phyloP scores from a whole-genome alignment of 2,329 filamentous ascomycete genomes.

The Aspergillus puulaauensis region DNA sequence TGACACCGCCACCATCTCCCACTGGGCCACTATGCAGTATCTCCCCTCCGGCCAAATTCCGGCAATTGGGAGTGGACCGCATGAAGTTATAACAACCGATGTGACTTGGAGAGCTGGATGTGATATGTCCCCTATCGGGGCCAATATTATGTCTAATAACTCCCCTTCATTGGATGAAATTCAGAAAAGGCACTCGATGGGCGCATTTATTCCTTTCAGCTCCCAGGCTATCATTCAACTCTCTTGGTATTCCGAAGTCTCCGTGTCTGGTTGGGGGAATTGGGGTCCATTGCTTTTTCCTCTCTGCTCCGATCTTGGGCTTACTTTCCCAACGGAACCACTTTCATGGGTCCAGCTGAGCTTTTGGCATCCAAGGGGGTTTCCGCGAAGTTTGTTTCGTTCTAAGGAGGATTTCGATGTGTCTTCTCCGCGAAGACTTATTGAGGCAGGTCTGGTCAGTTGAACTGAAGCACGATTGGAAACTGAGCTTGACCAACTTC shows the following conservation, averaged over 20 bases:
- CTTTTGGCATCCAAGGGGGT: too few species aligned
- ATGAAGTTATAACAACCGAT: neutral
- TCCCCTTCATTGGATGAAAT: neutral
- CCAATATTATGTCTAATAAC: neutral
- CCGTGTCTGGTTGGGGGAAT: neutral
- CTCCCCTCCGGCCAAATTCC: neutral
- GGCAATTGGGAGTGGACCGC: neutral
- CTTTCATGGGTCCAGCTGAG: neutral
- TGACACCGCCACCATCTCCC: too few species aligned
- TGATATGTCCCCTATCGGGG: neutral
- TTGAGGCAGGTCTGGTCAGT: neutral
- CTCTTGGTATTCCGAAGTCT: neutral
- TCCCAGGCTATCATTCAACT: neutral
- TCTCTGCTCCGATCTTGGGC: neutral
- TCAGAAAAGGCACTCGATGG: neutral
- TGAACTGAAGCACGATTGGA: neutral
- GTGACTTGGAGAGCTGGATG: neutral
- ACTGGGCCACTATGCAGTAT: too few species aligned
- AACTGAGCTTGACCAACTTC: neutral
- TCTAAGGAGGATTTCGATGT: neutral
- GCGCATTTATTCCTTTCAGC: neutral
- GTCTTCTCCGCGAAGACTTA: neutral
- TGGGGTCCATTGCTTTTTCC: conserved; percentile 1
- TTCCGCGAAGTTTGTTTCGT: neutral
- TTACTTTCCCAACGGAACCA: neutral